Conservation (phyloP, 371 early-diverging fungal species). For the Synchytrium microbalum region DNA sequence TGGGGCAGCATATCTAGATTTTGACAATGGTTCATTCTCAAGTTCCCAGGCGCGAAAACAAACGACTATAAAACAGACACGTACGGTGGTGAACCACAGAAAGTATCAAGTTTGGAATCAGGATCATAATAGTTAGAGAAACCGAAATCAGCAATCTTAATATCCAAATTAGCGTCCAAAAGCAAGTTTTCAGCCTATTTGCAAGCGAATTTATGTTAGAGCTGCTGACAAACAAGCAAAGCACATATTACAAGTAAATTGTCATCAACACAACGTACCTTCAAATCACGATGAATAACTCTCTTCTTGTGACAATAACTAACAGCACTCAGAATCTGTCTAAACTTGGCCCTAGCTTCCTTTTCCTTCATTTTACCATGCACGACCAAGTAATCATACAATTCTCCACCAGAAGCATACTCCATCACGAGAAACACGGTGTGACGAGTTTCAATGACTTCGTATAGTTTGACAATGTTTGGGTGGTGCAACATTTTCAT, state of each 20-base stretch:
- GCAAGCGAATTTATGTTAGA: background rate
- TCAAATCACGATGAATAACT: conserved; percentile 68
- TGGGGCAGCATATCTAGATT: conserved; percentile 57
- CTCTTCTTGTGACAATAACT: conserved; percentile 61
- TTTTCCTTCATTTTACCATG: conserved; percentile 58
- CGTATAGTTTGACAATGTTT: conserved; percentile 80
- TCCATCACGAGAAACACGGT: conserved; percentile 72
- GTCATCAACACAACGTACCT: conserved; percentile 23
- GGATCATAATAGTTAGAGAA: conserved; percentile 60
- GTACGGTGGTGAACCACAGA: conserved; percentile 62
- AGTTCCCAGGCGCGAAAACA: too few species aligned
- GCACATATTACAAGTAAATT: background rate
- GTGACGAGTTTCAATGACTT: conserved; percentile 80
- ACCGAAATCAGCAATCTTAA: conserved; percentile 70
- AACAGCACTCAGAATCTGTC: conserved; percentile 61
- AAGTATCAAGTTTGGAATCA: conserved; percentile 55
- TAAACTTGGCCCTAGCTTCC: conserved; percentile 58
- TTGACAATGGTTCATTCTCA: conserved; percentile 3
- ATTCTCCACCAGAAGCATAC: conserved; percentile 56
- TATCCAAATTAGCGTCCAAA: conserved; percentile 44
- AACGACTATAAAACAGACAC: conserved; percentile 7
- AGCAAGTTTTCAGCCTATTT: conserved; percentile 57
- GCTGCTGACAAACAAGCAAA: background rate
- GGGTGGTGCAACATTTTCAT: conserved; percentile 80
- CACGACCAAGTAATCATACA: conserved; percentile 59